Conservation (phyloP, 2,329 filamentous ascomycete species). For the Alternaria brassicicola region DNA sequence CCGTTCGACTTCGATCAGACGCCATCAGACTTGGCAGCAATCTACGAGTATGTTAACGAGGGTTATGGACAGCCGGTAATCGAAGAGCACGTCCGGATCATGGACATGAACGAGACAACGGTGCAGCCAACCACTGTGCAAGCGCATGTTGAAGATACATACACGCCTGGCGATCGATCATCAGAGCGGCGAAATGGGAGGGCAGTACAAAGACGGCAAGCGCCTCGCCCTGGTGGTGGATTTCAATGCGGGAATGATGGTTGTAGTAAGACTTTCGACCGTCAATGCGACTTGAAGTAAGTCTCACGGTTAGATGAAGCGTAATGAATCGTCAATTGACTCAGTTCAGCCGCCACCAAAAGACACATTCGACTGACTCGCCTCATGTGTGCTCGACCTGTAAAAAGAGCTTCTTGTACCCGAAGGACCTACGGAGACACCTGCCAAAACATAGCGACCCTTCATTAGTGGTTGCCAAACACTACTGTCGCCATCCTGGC, state of each 20-base stretch:
- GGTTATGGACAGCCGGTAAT: constrained; percentile 10
- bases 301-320: constrained; percentile 7
- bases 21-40: constrained; percentile 8
- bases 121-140: constrained; percentile 36
- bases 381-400: constrained; percentile 43
- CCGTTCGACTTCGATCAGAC: constrained; percentile 10
- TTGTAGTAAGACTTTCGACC: constrained; percentile 39
- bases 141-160: constrained; percentile 36
- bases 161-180: constrained; percentile 39
- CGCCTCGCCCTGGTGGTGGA: constrained; percentile 31
- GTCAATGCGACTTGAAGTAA: constrained; percentile 46
- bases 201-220: constrained; percentile 28
- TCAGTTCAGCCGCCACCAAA: constrained; percentile 38
- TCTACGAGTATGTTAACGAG: constrained; percentile 10
- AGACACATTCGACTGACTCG: constrained; percentile 38
- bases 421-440: constrained; percentile 44
- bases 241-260: constrained; percentile 30
- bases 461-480: constrained; percentile 14
- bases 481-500: constrained; percentile 32
- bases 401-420: constrained; percentile 42
- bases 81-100: constrained; percentile 15
- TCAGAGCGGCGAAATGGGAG: constrained; percentile 4
- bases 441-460: constrained; percentile 33
- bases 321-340: constrained; percentile 15
- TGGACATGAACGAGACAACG: constrained; percentile 38